A percentile compares a stretch with the other conserved stretches of the same genome.
phyloP scores from a whole-genome alignment of 2,329 filamentous ascomycete genomes.

The Colletotrichum paranaense region DNA sequence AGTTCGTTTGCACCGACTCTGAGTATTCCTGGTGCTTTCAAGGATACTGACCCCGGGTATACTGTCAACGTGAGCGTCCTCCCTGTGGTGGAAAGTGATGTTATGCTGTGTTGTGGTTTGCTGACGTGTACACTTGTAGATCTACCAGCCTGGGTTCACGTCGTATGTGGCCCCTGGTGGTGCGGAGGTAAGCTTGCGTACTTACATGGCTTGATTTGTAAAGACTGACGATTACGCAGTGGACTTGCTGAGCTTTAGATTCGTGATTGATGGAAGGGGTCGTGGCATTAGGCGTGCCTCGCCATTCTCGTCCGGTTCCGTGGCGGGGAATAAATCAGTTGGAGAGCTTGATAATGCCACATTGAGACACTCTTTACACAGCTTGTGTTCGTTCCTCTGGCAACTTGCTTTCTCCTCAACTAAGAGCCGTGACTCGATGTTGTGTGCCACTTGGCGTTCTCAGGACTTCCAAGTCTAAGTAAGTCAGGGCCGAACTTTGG shows the following conservation, averaged over 20 bases:
- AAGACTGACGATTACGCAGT: not conserved
- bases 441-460: not conserved
- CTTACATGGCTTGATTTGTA: not conserved
- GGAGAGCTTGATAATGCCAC: not conserved
- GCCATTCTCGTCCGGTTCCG: not conserved
- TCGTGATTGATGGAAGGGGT: not conserved
- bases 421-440: not conserved
- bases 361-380: not conserved
- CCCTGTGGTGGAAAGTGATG: too few relatives aligned
- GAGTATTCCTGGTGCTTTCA: conserved; percentile 55
- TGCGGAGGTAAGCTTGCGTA: conserved; percentile 14
- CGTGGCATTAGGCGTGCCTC: not conserved
- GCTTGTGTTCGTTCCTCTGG: not conserved
- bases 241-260: not conserved
- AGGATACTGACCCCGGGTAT: conserved; percentile 56
- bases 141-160: conserved; percentile 23
- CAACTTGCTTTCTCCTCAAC: not conserved
- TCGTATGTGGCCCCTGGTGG: conserved; percentile 28
- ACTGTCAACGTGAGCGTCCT: conserved; percentile 52
- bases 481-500: not conserved
- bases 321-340: not conserved
- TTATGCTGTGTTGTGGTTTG: not conserved
- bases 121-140: not conserved
- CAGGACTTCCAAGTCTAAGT: not conserved
- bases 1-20: conserved; percentile 45